Conservation (phyloP, 2,329 filamentous ascomycete genomes). For the Thelonectria rubi region DNA sequence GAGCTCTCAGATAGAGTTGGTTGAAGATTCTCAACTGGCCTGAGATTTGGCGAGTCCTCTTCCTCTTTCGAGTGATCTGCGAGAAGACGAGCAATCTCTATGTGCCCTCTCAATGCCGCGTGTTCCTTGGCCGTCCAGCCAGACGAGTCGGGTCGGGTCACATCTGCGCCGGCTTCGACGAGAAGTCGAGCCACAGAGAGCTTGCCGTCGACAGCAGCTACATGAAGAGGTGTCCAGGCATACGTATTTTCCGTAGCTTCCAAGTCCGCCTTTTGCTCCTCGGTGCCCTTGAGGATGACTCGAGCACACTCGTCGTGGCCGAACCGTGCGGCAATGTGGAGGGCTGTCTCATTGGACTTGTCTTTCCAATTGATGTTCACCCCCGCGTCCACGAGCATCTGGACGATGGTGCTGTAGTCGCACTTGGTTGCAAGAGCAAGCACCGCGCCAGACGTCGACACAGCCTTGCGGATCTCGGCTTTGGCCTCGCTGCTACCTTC, state of each 20-base stretch:
- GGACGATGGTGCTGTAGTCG: slow-evolving; percentile 85
- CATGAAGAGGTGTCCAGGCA: slow-evolving; percentile 94
- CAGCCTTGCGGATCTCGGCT: slow-evolving; percentile 70
- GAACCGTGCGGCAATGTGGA: slow-evolving; percentile 91
- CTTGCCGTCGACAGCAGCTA: slow-evolving; percentile 90
- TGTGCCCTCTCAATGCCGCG: slow-evolving; percentile 87
- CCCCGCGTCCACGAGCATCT: slow-evolving; percentile 86
- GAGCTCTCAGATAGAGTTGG: slow-evolving; percentile 54
- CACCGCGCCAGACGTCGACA: slow-evolving; percentile 86
- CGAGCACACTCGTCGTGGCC: slow-evolving; percentile 83
- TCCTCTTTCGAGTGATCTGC: slow-evolving; percentile 57
- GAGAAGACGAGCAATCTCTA: slow-evolving; percentile 79
- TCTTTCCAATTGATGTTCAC: slow-evolving; percentile 96
- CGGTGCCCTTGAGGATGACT: slow-evolving; percentile 75
- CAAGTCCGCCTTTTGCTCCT: slow-evolving; percentile 76
- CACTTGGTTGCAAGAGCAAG: slow-evolving; percentile 88
- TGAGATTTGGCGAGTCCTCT: slow-evolving; percentile 35
- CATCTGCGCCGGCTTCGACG: slow-evolving; percentile 78
- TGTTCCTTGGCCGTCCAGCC: slow-evolving; percentile 97
- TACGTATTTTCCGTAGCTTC: slow-evolving; percentile 85
- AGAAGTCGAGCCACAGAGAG: slow-evolving; percentile 78
- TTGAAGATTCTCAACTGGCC: slow-evolving; percentile 36
- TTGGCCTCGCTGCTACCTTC: slow-evolving; percentile 70
- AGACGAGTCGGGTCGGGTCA: slow-evolving; percentile 80
- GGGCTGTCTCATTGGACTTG: slow-evolving; percentile 85